Base-by-base conservation (phyloP, 2,329 filamentous ascomycete species). In the Pestalotiopsis sp. region DNA sequence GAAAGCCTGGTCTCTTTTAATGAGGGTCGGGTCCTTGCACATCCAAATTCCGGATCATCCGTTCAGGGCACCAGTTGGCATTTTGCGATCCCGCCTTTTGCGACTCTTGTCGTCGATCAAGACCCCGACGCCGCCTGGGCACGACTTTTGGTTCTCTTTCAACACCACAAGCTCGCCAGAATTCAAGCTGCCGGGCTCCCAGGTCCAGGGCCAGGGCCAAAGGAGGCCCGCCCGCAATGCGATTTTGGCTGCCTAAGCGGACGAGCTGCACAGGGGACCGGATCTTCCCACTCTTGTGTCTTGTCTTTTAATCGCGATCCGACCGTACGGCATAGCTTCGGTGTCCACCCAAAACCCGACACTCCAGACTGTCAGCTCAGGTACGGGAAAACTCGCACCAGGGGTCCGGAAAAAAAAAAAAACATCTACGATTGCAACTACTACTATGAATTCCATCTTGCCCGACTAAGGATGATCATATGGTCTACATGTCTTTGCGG, bases 1-100 rank as follows among this genome's bases (percentile, higher is more conserved):
- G 45, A n/a, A 52, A 52, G 58, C 65, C 40, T 45, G 40, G 63
- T 45, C 63, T 36, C 31, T 36, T 66, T 49, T 57, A 13, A 58
- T 60, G 27, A 31, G 14, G n/a, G 25, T 27, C 27, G 13, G 27
- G 14, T 27, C 65, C 38, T 31, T 66, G 65, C 56, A n/a, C 36
- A 66, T 66, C 65, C 27, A 66, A 59, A 66, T 66, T 66, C 65
- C 65, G 65, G 65, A 52, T 45, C 31, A 66, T 66, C 65, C 65
- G 65, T 66, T 27, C 59, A 20, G 38, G 27, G 36, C 23, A 57
- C 41, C 61, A 23, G 49, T 64, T 31, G 38, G 20, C 20, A 25
- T 49, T 20, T 52, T 49, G 61, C 25, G 36, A 64, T 64, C 61
- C 61, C 61, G 40, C 59, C 59, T 38, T 36, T 36, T 36, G 59